These are phyloP conservation scores for Diaporthe sp. DNA, from an alignment of 2,329 filamentous ascomycete genomes.

Conservation along the genomic window DNA sequence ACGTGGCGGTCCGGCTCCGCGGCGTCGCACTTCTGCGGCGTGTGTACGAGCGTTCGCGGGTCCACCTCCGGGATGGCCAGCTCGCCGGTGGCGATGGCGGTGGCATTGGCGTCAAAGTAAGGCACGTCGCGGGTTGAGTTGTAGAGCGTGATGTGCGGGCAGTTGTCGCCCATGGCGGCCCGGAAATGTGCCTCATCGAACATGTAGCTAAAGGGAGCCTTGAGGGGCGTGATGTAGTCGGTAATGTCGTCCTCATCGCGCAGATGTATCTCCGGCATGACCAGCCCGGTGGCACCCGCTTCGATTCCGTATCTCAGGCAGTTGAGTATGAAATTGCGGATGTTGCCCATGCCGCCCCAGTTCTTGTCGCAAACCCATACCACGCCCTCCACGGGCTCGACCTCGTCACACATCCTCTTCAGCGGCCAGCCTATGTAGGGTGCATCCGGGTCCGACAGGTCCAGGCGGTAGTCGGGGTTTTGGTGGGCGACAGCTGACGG, in stretches of 20 bases:
- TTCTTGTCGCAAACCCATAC: constrained; percentile 66
- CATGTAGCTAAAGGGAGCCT: constrained; percentile 59
- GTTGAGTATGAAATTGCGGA: constrained; percentile 65
- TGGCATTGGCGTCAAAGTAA: constrained; percentile 43
- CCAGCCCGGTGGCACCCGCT: constrained; percentile 60
- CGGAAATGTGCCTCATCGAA: constrained; percentile 63
- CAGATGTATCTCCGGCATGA: constrained; percentile 60
- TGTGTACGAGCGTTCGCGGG: constrained; percentile 54
- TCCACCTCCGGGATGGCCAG: constrained; percentile 56
- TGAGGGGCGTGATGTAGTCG: constrained; percentile 55
- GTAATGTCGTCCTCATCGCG: constrained; percentile 57
- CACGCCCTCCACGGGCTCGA: constrained; percentile 56
- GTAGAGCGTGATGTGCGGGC: constrained; percentile 60
- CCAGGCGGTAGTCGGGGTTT: constrained; percentile 44
- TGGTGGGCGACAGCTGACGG: neutral
- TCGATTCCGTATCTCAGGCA: constrained; percentile 65
- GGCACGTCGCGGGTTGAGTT: constrained; percentile 55
- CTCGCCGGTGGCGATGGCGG: constrained; percentile 32
- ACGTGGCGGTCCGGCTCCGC: constrained; percentile 58
- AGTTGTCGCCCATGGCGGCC: constrained; percentile 52
- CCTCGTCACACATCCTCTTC: constrained; percentile 58
- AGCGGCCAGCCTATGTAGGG: constrained; percentile 63
- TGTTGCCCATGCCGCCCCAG: constrained; percentile 66
- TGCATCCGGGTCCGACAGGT: constrained; percentile 56
- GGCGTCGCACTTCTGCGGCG: constrained; percentile 50